Percentiles rank a stretch among this genome's conserved stretches.
These are phyloP conservation scores for Sanghuangporus weigelae DNA, from an alignment of 1,284 basidiomycete genomes.

Conservation along the genomic window DNA sequence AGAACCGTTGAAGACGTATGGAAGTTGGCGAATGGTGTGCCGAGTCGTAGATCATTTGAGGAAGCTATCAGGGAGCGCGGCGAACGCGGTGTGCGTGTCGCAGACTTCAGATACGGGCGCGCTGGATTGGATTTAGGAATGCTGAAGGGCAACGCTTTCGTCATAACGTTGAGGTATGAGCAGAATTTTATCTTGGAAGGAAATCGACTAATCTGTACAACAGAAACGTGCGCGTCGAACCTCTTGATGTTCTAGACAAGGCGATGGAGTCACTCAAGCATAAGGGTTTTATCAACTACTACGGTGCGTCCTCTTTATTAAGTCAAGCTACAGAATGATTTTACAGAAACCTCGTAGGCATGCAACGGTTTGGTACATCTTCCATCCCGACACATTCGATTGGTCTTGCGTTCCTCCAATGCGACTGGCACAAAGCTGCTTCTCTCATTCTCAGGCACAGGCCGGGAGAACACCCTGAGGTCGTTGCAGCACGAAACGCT, in stretches of 20 bases:
- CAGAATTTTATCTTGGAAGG: background rate
- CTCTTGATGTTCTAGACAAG: slow-evolving; percentile 63
- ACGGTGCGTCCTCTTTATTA: slow-evolving; percentile 50
- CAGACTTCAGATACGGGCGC: slow-evolving; percentile 83
- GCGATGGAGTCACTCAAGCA: slow-evolving; percentile 79
- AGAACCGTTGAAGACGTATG: slow-evolving; percentile 84
- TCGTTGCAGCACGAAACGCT: slow-evolving; percentile 70
- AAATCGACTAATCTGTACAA: background rate
- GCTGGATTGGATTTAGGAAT: slow-evolving; percentile 86
- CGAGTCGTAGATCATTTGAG: slow-evolving; percentile 49
- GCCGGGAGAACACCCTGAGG: slow-evolving; percentile 88
- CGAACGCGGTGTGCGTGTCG: slow-evolving; percentile 87
- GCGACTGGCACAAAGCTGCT: slow-evolving; percentile 86
- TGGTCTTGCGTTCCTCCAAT: slow-evolving; percentile 83
- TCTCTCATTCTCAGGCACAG: slow-evolving; percentile 78
- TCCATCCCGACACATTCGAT: slow-evolving; percentile 93
- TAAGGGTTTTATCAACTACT: slow-evolving; percentile 97
- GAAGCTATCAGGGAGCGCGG: slow-evolving; percentile 67
- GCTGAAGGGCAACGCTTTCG: slow-evolving; percentile 93
- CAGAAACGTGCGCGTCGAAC: slow-evolving; percentile 80
- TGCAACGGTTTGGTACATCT: slow-evolving; percentile 99
- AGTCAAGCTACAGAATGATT: background rate
- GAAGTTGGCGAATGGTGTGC: slow-evolving; percentile 69
- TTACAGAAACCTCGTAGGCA: slow-evolving; percentile 49
- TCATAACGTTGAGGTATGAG: slow-evolving; percentile 83